Conservation (phyloP, 108 stramenopile species). For the Cyclotella sp. region DNA sequence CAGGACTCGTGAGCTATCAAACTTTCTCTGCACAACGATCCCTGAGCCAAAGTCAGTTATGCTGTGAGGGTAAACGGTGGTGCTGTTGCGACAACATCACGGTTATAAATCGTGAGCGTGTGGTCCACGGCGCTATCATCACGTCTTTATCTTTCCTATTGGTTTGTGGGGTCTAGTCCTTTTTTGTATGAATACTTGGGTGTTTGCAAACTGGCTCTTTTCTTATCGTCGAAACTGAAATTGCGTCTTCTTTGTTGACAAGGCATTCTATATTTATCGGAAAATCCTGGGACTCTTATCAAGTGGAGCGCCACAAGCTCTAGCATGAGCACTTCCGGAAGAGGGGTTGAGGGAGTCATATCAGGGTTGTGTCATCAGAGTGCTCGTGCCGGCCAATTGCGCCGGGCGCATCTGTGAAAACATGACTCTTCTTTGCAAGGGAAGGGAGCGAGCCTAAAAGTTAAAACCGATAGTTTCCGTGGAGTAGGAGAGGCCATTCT, state of each 20-base stretch:
- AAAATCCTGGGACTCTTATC: slow-evolving; percentile 21
- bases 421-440: slow-evolving; percentile 83
- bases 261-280: slow-evolving; percentile 33
- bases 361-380: slow-evolving; percentile 67
- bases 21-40: slow-evolving; percentile 36
- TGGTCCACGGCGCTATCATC: slow-evolving; percentile 24
- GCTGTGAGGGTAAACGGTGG: slow-evolving; percentile 14
- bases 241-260: slow-evolving; percentile 62
- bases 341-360: slow-evolving; percentile 78
- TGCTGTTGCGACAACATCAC: slow-evolving; percentile 62
- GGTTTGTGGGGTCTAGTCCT: slow-evolving; percentile 60
- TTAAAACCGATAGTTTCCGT: slow-evolving; percentile 61
- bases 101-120: slow-evolving; percentile 20
- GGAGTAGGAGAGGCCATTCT: slow-evolving; percentile 85
- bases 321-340: slow-evolving; percentile 64
- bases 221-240: slow-evolving; percentile 71
- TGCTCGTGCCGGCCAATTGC: slow-evolving; percentile 76
- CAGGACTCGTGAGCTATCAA: slow-evolving; percentile 41
- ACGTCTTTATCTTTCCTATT: not conserved
- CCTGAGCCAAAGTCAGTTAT: slow-evolving; percentile 15
- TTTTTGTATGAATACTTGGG: slow-evolving; percentile 68
- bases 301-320: slow-evolving; percentile 19
- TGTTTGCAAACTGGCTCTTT: slow-evolving; percentile 52
- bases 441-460: slow-evolving; percentile 49
- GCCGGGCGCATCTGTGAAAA: slow-evolving; percentile 60